Percentiles rank a stretch among this genome's conserved stretches.
Evolutionary conservation across 129 eudicot genomes (phyloP).

Genomic region (Chrysanthemum seticuspe): DNA sequence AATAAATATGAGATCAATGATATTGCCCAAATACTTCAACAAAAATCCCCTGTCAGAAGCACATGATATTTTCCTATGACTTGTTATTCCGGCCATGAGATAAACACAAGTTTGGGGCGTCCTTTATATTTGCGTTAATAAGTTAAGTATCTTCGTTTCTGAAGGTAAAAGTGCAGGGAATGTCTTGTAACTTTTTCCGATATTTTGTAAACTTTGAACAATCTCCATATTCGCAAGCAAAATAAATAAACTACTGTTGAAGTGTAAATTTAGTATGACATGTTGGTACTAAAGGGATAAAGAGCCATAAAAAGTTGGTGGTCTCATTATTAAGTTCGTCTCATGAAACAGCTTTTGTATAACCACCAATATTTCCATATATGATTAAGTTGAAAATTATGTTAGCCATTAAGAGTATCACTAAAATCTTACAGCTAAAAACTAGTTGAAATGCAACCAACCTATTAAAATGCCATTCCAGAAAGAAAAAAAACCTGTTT

Average conservation of each 20-base stretch:
- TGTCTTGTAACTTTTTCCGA: not conserved
- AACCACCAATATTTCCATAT: not conserved
- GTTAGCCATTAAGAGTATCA: slow-evolving; percentile 13
- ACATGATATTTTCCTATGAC: not conserved
- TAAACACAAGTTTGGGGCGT: not conserved
- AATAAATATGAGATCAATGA: not conserved
- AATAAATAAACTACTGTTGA: not conserved
- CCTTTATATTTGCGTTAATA: not conserved
- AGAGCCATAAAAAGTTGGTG: slow-evolving; percentile 1
- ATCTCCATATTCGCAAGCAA: not conserved
- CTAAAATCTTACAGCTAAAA: slow-evolving; percentile 23
- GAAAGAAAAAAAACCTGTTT: not conserved
- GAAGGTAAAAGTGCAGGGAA: not conserved
- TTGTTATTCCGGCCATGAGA: not conserved
- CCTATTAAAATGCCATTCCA: slow-evolving; percentile 14
- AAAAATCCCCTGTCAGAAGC: not conserved
- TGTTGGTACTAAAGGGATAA: not conserved
- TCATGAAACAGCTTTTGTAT: slow-evolving; percentile 12
- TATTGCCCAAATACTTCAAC: not conserved
- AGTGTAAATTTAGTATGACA: not conserved
- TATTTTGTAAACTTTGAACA: not conserved
- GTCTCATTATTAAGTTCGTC: slow-evolving; percentile 10
- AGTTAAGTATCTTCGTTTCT: not conserved
- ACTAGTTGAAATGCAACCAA: slow-evolving; percentile 7
- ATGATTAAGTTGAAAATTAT: slow-evolving; percentile 12